Conservation (phyloP, 2,329 filamentous ascomycete genomes). For the Colletotrichum sp. region DNA sequence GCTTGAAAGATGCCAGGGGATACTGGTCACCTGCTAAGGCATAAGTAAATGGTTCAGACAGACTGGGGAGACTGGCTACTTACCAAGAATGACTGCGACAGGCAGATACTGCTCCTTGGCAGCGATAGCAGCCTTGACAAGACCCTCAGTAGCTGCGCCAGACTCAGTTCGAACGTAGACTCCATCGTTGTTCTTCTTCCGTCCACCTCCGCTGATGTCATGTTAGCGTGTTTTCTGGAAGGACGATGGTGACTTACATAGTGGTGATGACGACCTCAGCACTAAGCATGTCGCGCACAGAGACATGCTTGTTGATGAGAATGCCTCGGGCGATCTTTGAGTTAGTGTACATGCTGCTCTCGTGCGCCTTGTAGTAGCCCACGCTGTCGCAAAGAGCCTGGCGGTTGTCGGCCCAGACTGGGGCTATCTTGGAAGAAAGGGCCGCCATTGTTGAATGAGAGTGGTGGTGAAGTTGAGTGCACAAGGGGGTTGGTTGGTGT, state of each 20-base stretch:
- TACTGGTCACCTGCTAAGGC: conserved; percentile 55
- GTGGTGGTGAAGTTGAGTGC: neutral
- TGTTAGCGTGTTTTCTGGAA: conserved; percentile 7
- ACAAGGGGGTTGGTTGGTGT: neutral
- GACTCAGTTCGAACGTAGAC: conserved; percentile 51
- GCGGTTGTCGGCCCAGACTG: conserved; percentile 61
- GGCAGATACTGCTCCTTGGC: conserved; percentile 51
- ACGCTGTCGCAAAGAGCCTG: conserved; percentile 68
- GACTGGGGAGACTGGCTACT: conserved; percentile 1
- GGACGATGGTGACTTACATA: conserved; percentile 47
- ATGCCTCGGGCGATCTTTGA: conserved; percentile 58
- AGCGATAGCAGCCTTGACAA: conserved; percentile 44
- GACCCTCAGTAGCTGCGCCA: conserved; percentile 33
- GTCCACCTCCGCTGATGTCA: conserved; percentile 58
- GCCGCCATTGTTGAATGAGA: neutral
- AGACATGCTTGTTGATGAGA: conserved; percentile 61
- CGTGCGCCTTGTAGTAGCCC: conserved; percentile 65
- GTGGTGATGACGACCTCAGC: conserved; percentile 68
- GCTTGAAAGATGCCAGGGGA: conserved; percentile 46
- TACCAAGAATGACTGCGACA: conserved; percentile 61
- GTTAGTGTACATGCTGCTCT: conserved; percentile 62
- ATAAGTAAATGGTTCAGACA: neutral
- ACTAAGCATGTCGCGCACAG: conserved; percentile 61
- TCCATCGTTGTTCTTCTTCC: conserved; percentile 46
- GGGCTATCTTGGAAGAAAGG: neutral